Evolutionary conservation across 2,329 filamentous ascomycete species (phyloP).

Genomic region (Ilyonectria mors-panacis): DNA sequence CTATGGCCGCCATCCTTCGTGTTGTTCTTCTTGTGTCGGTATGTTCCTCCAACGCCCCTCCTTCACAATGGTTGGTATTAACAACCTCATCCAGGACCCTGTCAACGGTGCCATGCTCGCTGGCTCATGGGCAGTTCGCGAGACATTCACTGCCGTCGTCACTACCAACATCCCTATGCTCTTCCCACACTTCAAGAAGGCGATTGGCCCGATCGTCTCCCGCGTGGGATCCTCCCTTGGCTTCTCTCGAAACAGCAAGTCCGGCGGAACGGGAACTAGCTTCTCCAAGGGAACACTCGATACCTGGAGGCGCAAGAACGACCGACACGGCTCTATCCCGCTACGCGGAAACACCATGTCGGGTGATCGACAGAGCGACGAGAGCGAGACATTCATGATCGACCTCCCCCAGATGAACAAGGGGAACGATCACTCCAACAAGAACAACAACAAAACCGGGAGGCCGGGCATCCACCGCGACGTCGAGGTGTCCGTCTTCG

Average conservation of each 20-base stretch:
- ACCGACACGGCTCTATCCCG: conserved; percentile 37
- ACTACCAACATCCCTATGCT: conserved; percentile 62
- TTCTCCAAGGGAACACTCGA: conserved; percentile 40
- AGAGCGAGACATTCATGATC: conserved; percentile 45
- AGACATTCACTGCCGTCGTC: conserved; percentile 61
- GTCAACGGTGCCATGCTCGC: conserved; percentile 58
- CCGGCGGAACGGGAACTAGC: conserved; percentile 29
- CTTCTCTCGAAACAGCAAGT: conserved; percentile 36
- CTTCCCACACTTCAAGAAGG: conserved; percentile 61
- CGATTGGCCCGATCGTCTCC: conserved; percentile 46
- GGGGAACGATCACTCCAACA: conserved; percentile 5
- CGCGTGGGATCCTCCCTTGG: conserved; percentile 43
- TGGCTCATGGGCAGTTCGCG: conserved; percentile 60
- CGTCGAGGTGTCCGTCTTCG: conserved; percentile 34
- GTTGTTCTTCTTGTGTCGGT: conserved; percentile 49
- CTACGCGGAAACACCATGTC: conserved; percentile 26
- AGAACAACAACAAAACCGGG: conserved; percentile 2
- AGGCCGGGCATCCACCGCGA: conserved; percentile 28
- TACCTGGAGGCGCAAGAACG: conserved; percentile 38
- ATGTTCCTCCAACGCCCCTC: conserved; percentile 6
- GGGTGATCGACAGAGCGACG: conserved; percentile 36
- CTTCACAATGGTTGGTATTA: neutral
- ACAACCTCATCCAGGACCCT: conserved; percentile 52
- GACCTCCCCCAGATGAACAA: conserved; percentile 40
- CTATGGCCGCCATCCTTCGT: conserved; percentile 57